A percentile compares a stretch with the other conserved stretches of the same genome.
These are phyloP conservation scores for Ophiocordyceps polyrhachis-furcata DNA, from an alignment of 2,329 filamentous ascomycete species.

Conservation along the genomic window DNA sequence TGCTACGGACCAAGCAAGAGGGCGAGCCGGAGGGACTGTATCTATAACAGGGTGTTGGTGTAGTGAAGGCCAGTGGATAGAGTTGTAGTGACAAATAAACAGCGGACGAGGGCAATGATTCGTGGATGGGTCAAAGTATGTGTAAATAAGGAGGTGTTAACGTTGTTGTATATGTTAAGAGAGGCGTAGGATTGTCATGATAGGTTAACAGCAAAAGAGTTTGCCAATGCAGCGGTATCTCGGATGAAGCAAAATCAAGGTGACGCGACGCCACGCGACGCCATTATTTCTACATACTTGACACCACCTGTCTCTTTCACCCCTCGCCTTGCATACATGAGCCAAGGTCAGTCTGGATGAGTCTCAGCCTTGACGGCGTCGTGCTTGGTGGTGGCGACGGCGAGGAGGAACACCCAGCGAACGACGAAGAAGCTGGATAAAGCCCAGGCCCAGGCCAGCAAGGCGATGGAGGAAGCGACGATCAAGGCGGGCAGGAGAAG, in stretches of 20 bases:
- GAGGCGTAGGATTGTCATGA: not conserved
- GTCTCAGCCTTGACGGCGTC: not conserved
- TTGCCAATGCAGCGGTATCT: not conserved
- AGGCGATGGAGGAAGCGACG: constrained; percentile 41
- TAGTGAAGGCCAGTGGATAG: not conserved
- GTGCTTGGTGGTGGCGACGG: constrained; percentile 6
- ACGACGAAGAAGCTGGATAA: constrained; percentile 36
- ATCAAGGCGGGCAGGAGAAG: constrained; percentile 52
- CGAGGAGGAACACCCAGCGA: constrained; percentile 22
- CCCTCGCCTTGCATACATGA: too few species aligned
- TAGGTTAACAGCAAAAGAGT: not conserved
- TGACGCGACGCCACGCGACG: not conserved
- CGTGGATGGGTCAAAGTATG: not conserved
- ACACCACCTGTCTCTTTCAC: too few species aligned
- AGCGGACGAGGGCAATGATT: not conserved
- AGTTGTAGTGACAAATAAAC: not conserved
- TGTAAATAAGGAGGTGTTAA: not conserved
- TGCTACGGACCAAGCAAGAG: constrained; percentile 96
- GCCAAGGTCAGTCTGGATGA: too few species aligned
- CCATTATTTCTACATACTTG: not conserved
- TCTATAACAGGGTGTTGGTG: constrained; percentile 44
- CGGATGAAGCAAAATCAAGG: not conserved
- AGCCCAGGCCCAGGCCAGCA: constrained; percentile 50
- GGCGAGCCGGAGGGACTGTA: constrained; percentile 97
- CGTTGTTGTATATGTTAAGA: not conserved